phyloP scores from a whole-genome alignment of 371 early-diverging fungal species.

The Saksenaea oblongispora region DNA sequence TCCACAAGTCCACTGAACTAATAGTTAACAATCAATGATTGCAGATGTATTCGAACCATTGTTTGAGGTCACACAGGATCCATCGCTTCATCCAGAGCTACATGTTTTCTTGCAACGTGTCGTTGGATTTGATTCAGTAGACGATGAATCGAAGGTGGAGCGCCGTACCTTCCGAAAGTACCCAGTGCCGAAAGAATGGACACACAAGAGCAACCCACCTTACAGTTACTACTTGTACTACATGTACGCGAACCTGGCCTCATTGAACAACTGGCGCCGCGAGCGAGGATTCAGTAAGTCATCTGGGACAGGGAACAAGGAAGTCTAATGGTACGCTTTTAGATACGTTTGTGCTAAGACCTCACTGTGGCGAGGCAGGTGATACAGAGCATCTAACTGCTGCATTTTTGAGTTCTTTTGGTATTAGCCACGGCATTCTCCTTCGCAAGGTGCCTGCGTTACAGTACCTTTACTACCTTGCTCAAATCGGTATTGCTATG shows the following conservation, averaged over 20 bases:
- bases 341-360: conserved; percentile 93
- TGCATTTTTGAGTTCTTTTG: conserved; percentile 89
- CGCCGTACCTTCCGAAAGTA: conserved; percentile 81
- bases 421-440: conserved; percentile 96
- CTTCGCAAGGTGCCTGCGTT: conserved; percentile 96
- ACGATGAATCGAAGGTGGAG: conserved; percentile 96
- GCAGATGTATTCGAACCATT: conserved; percentile 91
- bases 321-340: neutral
- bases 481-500: conserved; percentile 98
- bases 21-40: neutral
- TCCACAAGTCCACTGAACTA: neutral
- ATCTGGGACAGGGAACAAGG: neutral
- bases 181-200: conserved; percentile 89
- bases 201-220: conserved; percentile 82
- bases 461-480: conserved; percentile 95
- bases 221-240: conserved; percentile 98
- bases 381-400: conserved; percentile 96
- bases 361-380: conserved; percentile 98
- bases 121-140: conserved; percentile 96
- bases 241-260: conserved; percentile 89
- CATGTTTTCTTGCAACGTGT: conserved; percentile 95
- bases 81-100: conserved; percentile 83
- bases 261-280: conserved; percentile 87
- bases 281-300: conserved; percentile 77
- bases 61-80: conserved; percentile 92